phyloP scores from a whole-genome alignment of 176 grass and related monocot genomes.

The Carex scoparia region DNA sequence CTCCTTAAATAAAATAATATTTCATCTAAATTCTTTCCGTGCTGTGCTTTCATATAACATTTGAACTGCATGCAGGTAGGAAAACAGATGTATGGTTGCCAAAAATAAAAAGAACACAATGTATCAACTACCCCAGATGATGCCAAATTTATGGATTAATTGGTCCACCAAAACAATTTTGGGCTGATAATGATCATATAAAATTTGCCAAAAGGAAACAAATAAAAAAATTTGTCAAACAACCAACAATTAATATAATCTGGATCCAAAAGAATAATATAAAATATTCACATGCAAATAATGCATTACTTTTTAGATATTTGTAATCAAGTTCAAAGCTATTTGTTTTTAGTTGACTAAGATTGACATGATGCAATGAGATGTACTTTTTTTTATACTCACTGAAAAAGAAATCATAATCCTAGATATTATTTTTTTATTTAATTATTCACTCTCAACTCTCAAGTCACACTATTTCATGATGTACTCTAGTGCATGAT shows the following conservation, averaged over 20 bases:
- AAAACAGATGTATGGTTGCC: neutral
- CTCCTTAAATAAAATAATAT: neutral
- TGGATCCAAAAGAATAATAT: no score
- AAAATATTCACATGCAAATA: no score
- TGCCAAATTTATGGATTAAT: constrained; percentile 1
- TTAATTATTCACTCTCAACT: no score
- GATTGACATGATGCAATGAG: no score
- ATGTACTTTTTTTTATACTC: no score
- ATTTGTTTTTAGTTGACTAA: no score
- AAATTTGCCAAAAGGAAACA: neutral
- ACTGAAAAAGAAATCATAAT: no score
- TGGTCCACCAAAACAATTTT: neutral
- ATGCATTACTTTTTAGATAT: no score
- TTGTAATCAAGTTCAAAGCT: no score
- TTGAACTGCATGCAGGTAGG: neutral
- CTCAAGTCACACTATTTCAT: neutral
- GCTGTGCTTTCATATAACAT: neutral
- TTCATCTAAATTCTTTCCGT: neutral
- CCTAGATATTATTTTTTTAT: no score
- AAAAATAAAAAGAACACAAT: neutral
- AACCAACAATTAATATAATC: neutral
- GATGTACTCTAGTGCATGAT: neutral
- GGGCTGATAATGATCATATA: no score
- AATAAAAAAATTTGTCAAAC: neutral
- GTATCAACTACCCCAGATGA: neutral